These are phyloP conservation scores for Lagenaria siceraria DNA, from an alignment of 306 rosid species.

Conservation along the genomic window DNA sequence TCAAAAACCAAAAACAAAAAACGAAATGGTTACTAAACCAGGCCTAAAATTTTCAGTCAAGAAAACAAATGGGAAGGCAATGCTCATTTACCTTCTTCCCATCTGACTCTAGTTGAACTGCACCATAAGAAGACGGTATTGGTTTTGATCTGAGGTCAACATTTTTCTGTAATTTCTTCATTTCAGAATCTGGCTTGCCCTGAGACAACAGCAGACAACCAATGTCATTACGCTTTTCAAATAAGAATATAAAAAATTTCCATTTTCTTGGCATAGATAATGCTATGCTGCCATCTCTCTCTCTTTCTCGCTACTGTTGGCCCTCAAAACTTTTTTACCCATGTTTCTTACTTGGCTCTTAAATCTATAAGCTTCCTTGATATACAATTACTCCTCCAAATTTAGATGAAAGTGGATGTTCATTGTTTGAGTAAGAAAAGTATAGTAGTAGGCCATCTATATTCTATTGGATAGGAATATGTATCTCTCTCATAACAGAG, in stretches of 20 bases:
- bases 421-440: background rate
- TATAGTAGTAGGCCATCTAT: conserved; percentile 8
- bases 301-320: background rate
- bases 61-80: background rate
- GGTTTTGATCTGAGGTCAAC: conserved; percentile 69
- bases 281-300: background rate
- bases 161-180: conserved; percentile 40
- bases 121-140: conserved; percentile 51
- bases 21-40: no score
- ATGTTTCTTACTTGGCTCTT: conserved; percentile 23
- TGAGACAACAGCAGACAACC: conserved; percentile 13
- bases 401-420: conserved; percentile 36
- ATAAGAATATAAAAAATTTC: background rate
- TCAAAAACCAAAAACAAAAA: no score
- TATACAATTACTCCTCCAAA: conserved; percentile 45
- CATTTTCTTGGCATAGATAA: background rate
- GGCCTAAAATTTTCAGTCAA: background rate
- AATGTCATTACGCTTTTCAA: background rate
- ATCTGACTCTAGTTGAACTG: conserved; percentile 20
- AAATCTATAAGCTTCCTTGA: conserved; percentile 44
- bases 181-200: conserved; percentile 59
- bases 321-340: background rate
- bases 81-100: conserved; percentile 37
- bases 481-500: background rate
- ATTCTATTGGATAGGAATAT: background rate